Base-by-base conservation (phyloP, 176 grass and related monocot genomes). In the Metroxylon sagu region DNA sequence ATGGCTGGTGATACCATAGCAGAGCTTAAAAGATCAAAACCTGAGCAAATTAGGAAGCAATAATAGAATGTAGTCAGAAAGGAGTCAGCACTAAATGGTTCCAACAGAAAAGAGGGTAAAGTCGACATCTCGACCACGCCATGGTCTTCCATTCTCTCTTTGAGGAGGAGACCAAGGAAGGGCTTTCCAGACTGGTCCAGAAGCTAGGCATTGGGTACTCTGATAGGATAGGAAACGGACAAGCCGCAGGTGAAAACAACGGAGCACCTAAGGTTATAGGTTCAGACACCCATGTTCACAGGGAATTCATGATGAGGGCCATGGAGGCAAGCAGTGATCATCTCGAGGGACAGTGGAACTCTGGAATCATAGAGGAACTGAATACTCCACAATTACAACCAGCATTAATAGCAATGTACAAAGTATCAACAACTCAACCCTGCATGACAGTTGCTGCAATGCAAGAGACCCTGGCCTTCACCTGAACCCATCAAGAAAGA, bases 401-500 rank as follows among this genome's bases (percentile, higher is more conserved):
- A 87, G 80, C 63, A 72, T 96, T 39, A 96, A 96, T 60, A 96
- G 74, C 68, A 96, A 96, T 52, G 80, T 96, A 50, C 86, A 96
- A 66, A 84, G 57, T 29, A 85, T 90, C 74, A 96, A 90, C 69
- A 96, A 96, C 80, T 96, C 92, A 15, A 29, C 86, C 3, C 63
- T 96, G 62, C 83, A 96, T 21, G 68, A 56, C 18, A 88, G 92
- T 77, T 82, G 83, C 19, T 87, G 81, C 68, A 74, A 49, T 75
- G 69, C 66, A 17, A 80, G 80, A 43, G 67, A 82, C 68, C 86
- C 92, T 29, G 86, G 86, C 4, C 78, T 96, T 50, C 86, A 75
- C 53, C 25, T 96, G 53, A 72, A 85, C 18, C 30, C 85, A 56
- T 71, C 25, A 48, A 55, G n/a, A 12, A 54, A 70, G 52, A 49